Percentiles rank a stretch among this genome's conserved stretches.
These are phyloP conservation scores for Aotearoamyces nothofagi DNA, from an alignment of 2,329 filamentous ascomycete genomes.

Conservation along the genomic window DNA sequence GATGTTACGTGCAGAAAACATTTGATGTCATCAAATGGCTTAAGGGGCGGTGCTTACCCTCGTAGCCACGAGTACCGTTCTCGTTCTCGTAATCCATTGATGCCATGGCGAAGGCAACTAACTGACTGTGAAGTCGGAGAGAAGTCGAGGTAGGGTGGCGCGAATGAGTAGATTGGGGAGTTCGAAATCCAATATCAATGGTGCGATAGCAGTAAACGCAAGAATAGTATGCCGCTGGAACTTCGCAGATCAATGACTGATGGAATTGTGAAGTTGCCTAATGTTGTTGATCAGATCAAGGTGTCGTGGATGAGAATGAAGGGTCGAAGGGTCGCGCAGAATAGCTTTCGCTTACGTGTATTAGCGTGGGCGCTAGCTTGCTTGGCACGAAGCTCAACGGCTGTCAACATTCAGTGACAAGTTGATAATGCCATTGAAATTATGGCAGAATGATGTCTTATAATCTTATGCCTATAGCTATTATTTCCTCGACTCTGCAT, in stretches of 20 bases:
- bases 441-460: no score
- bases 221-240: not conserved
- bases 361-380: no score
- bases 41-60: conserved; percentile 31
- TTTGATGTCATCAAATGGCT: not conserved
- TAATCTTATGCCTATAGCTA: no score
- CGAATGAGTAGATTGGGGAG: conserved; percentile 3
- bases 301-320: conserved; percentile 1
- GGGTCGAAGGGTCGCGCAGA: not conserved
- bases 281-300: not conserved
- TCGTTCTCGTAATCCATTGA: conserved; percentile 59
- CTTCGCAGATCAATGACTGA: conserved; percentile 1
- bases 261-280: conserved; percentile 1
- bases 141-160: conserved; percentile 1
- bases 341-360: no score
- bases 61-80: conserved; percentile 46
- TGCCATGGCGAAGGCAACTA: conserved; percentile 24
- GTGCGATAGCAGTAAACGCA: not conserved
- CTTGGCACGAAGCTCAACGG: no score
- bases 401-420: no score
- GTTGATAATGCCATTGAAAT: no score
- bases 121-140: conserved; percentile 5
- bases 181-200: not conserved
- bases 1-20: not conserved
- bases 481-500: no score